These are phyloP conservation scores for Echria macrotheca DNA, from an alignment of 495 filamentous ascomycete species.

Conservation along the genomic window DNA sequence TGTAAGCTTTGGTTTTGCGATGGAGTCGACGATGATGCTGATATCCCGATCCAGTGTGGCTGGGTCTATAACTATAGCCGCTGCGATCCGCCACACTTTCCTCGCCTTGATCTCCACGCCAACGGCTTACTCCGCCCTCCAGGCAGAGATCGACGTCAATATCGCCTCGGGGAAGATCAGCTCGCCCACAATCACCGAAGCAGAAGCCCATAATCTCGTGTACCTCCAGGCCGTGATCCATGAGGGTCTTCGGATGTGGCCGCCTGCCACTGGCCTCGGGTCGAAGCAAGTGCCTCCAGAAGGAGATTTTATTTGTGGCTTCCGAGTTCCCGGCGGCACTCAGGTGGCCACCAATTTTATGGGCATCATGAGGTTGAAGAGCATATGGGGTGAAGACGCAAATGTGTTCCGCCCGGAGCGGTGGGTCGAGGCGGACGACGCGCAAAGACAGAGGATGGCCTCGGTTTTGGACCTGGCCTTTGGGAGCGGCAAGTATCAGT, in stretches of 20 bases:
- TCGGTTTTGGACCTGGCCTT: slow-evolving; percentile 24
- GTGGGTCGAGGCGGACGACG: slow-evolving; percentile 41
- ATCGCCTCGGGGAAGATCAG: slow-evolving; percentile 28
- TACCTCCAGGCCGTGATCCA: slow-evolving; percentile 45
- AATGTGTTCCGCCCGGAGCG: slow-evolving; percentile 47
- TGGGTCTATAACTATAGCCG: slow-evolving; percentile 60
- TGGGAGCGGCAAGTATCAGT: slow-evolving; percentile 35
- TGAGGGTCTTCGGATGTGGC: slow-evolving; percentile 43
- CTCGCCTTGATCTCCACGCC: slow-evolving; percentile 45
- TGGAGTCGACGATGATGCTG: not conserved
- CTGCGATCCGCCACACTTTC: slow-evolving; percentile 52
- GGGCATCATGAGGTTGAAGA: slow-evolving; percentile 25
- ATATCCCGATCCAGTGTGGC: slow-evolving; percentile 44
- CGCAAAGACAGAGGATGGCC: slow-evolving; percentile 29
- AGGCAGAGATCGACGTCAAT: slow-evolving; percentile 49
- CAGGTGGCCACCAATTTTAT: slow-evolving; percentile 38
- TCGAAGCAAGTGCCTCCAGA: slow-evolving; percentile 40
- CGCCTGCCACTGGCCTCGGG: slow-evolving; percentile 41
- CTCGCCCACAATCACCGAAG: slow-evolving; percentile 16
- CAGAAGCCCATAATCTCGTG: slow-evolving; percentile 37
- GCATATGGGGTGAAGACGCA: slow-evolving; percentile 35
- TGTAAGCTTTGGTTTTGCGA: slow-evolving; percentile 14
- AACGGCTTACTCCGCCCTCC: slow-evolving; percentile 45
- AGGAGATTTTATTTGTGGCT: slow-evolving; percentile 47
- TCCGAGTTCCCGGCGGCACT: slow-evolving; percentile 51